A percentile compares a stretch with the other conserved stretches of the same genome.
Evolutionary conservation across 345 rosid species (phyloP).

Genomic region (Eucalyptus polybractea): DNA sequence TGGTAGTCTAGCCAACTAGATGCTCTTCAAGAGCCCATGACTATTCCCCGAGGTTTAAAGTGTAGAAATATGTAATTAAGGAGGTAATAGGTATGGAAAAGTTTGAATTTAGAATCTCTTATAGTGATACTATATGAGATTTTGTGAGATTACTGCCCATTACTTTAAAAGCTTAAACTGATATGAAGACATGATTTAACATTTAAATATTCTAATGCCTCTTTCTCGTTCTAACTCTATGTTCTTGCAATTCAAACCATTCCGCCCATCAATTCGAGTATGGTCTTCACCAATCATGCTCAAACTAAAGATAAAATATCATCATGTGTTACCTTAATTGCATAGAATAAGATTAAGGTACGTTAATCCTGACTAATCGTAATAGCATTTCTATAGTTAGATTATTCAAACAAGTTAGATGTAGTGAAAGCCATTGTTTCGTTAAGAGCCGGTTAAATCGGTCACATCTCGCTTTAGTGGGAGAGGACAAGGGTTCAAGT

Average conservation of each 20-base stretch:
- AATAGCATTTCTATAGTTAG: background rate
- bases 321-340: background rate
- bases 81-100: background rate
- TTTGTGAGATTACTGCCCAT: accelerated
- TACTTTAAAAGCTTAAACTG: background rate
- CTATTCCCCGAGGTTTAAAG: background rate
- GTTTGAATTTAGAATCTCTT: background rate
- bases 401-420: background rate
- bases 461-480: background rate
- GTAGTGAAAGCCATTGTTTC: background rate
- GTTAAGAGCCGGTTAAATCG: background rate
- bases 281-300: background rate
- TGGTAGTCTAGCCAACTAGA: background rate
- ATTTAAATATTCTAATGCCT: background rate
- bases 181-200: background rate
- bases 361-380: background rate
- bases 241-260: background rate
- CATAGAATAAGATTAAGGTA: background rate
- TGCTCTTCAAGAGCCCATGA: background rate
- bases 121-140: accelerated
- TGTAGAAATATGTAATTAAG: background rate
- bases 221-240: background rate
- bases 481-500: background rate
- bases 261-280: background rate
- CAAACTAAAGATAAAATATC: background rate